These are phyloP conservation scores for Saccharomycopsis guyanensis DNA, from an alignment of 805 yeast species.

Conservation along the genomic window DNA sequence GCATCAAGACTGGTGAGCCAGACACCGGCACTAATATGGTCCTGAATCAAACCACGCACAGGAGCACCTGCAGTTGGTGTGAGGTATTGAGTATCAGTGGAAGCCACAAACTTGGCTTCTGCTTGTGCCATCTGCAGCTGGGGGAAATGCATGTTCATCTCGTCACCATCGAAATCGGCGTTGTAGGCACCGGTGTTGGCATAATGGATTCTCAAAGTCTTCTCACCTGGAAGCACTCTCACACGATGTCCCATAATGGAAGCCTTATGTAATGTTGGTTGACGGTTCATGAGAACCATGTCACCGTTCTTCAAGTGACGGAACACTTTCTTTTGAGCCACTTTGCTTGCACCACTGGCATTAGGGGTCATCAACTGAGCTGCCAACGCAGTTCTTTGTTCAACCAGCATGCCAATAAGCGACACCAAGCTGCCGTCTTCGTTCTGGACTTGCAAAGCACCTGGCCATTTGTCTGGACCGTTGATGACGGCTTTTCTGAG, in stretches of 20 bases:
- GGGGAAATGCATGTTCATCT: conserved; percentile 99
- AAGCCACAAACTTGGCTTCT: conserved; percentile 90
- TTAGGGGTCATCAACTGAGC: conserved; percentile 90
- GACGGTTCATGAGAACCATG: conserved; percentile 97
- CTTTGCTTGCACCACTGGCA: conserved; percentile 27
- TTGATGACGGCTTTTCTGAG: conserved; percentile 91
- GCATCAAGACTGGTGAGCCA: conserved; percentile 94
- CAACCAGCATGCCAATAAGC: conserved; percentile 79
- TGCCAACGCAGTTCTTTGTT: conserved; percentile 92
- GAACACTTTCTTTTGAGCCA: conserved; percentile 82
- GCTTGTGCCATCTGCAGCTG: conserved; percentile 96
- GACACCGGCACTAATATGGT: conserved; percentile 97
- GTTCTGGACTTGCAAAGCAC: conserved; percentile 92
- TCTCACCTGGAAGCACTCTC: conserved; percentile 93
- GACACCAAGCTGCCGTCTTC: conserved; percentile 87
- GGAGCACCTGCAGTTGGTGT: conserved; percentile 99
- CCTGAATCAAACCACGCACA: conserved; percentile 97
- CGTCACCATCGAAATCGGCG: conserved; percentile 99
- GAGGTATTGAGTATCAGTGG: conserved; percentile 94
- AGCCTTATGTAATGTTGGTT: conserved; percentile 97
- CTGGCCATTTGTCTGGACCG: conserved; percentile 99
- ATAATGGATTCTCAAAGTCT: conserved; percentile 91
- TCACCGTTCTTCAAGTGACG: conserved; percentile 94
- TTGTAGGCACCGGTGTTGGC: conserved; percentile 99
- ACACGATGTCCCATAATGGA: conserved; percentile 99